Conservation (phyloP, 148 eudicot species). For the Selenicereus undatus region DNA sequence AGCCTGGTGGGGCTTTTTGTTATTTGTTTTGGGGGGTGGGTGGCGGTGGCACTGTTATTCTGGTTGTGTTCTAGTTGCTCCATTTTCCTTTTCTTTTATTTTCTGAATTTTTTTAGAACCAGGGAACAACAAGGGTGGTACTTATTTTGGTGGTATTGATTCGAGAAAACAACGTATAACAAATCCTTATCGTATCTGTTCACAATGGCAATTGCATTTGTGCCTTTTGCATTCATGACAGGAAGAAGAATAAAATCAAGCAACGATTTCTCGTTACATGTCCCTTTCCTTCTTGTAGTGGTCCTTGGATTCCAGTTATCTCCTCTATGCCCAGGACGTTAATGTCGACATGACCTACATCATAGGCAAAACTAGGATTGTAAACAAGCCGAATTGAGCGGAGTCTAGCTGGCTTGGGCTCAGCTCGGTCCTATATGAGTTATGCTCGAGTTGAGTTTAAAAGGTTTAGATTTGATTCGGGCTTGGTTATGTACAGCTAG, state of each 20-base stretch:
- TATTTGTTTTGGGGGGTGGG: too few species aligned
- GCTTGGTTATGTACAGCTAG: too few species aligned
- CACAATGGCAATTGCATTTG: not conserved
- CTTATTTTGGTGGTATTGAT: not conserved
- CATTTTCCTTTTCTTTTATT: too few species aligned
- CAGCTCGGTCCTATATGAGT: too few species aligned
- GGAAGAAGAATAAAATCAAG: not conserved
- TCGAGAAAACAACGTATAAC: not conserved
- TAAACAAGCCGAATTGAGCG: too few species aligned
- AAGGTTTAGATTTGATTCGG: too few species aligned
- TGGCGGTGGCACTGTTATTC: too few species aligned
- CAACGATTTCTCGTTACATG: not conserved
- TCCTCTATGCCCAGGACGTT: not conserved
- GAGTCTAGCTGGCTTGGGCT: too few species aligned
- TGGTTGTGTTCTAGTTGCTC: not conserved
- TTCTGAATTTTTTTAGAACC: not conserved
- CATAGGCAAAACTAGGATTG: too few species aligned
- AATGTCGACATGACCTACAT: not conserved
- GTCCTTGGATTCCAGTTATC: not conserved
- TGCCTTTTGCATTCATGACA: not conserved
- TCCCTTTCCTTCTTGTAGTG: not conserved
- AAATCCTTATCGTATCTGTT: not conserved
- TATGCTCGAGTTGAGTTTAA: too few species aligned
- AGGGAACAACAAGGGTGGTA: too few species aligned
- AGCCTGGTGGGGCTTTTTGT: too few species aligned